Conservation (phyloP, 2,329 filamentous ascomycete genomes). For the Ploettnerulaceae sp. region DNA sequence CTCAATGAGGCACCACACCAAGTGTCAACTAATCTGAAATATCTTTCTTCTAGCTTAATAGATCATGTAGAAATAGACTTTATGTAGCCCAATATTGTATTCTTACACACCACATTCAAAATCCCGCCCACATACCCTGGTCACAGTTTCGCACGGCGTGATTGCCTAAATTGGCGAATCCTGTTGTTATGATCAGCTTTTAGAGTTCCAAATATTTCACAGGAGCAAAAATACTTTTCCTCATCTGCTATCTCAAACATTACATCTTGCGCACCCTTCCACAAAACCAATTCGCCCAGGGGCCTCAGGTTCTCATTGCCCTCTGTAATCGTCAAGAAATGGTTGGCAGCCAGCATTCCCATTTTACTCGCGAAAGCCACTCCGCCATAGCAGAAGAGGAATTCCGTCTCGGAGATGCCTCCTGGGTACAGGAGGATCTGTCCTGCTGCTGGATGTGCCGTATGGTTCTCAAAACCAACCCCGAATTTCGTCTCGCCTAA, state of each 20-base stretch:
- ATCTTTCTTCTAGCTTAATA: too few relatives aligned
- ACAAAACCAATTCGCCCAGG: conserved; percentile 25
- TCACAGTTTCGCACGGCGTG: neutral
- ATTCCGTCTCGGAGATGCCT: conserved; percentile 26
- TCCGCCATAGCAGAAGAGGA: conserved; percentile 27
- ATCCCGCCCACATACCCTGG: too few relatives aligned
- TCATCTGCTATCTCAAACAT: conserved; percentile 25
- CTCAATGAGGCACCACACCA: too few relatives aligned
- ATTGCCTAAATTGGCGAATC: neutral
- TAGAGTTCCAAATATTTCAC: neutral
- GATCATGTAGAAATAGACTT: too few relatives aligned
- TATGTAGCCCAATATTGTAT: too few relatives aligned
- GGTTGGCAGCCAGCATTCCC: conserved; percentile 27
- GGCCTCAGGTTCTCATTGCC: conserved; percentile 22
- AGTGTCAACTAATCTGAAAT: too few relatives aligned
- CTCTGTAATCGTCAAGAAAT: conserved; percentile 28
- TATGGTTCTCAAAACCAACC: conserved; percentile 27
- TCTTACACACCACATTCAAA: too few relatives aligned
- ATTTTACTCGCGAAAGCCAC: conserved; percentile 28
- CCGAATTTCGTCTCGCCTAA: conserved; percentile 25
- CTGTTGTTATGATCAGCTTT: neutral
- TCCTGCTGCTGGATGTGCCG: conserved; percentile 24
- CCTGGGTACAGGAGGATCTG: conserved; percentile 28
- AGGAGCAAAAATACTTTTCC: neutral
- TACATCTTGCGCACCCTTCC: conserved; percentile 27